Conservation (phyloP, 2,329 filamentous ascomycete genomes). For the Neofusicoccum umdonicola region DNA sequence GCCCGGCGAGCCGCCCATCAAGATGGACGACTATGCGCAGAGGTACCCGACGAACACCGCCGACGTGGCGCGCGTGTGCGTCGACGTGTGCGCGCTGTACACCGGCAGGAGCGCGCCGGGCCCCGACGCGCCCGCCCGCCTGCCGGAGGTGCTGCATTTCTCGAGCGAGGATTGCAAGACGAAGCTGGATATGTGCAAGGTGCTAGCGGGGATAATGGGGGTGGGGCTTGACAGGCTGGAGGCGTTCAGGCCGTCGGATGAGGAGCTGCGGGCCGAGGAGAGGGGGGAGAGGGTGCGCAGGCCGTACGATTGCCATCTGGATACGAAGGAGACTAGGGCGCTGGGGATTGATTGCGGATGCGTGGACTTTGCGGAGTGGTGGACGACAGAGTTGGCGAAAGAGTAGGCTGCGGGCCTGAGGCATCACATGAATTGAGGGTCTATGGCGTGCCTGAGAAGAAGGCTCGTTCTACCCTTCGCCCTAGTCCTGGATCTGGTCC, state of each 20-base stretch:
- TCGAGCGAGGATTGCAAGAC: constrained; percentile 82
- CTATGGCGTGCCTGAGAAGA: not conserved
- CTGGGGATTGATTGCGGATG: constrained; percentile 73
- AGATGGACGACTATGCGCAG: constrained; percentile 83
- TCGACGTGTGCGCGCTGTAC: constrained; percentile 71
- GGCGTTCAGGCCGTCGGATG: constrained; percentile 55
- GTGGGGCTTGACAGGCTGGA: constrained; percentile 62
- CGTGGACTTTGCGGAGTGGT: constrained; percentile 77
- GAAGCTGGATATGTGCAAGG: constrained; percentile 83
- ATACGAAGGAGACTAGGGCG: constrained; percentile 69
- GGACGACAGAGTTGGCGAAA: constrained; percentile 42
- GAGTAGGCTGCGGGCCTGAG: not conserved
- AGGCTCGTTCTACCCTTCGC: not conserved
- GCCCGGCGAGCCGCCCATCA: constrained; percentile 54
- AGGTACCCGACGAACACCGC: constrained; percentile 87
- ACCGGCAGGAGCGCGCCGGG: constrained; percentile 14
- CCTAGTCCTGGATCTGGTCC: not conserved
- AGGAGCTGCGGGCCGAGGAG: constrained; percentile 68
- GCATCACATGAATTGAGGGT: not conserved
- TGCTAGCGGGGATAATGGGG: constrained; percentile 76
- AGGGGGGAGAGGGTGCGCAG: constrained; percentile 56
- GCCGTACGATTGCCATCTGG: constrained; percentile 86
- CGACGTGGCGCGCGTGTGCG: constrained; percentile 76
- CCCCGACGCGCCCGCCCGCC: constrained; percentile 39
- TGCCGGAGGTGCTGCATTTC: constrained; percentile 78